Base-by-base conservation (phyloP, 108 stramenopile species). In the Cyclotella choctawhatcheeana region DNA sequence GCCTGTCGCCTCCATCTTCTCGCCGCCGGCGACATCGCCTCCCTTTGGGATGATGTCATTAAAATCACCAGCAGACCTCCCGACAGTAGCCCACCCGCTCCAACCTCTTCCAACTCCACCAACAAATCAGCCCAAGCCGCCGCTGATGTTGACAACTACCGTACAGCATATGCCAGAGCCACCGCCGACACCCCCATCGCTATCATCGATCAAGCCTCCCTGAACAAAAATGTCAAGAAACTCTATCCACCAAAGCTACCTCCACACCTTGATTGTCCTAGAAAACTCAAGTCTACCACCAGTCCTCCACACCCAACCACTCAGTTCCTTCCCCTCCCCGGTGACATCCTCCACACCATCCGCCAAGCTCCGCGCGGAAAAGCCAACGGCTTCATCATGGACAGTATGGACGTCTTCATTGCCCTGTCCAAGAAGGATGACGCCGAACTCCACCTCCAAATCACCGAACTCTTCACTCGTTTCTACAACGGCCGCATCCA, bases 61-160 rank as follows among this genome's bases (percentile, higher is more conserved):
- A 16, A 20, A 16, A n/a, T 30, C 10, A 20, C 37, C 33, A 63
- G 44, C 0, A 14, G 61, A 14, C 14, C 45, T 2, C 37, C 37
- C 6, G 37, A 12, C 12, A 34, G 45, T 5, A 27, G 37, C n/a
- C 50, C 60, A 22, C 29, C 47, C 7, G 6, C 13, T 0, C 51
- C 71, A 5, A 51, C 71, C 25, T 51, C 58, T 1, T 0, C 22
- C 0, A 1, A 17, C 0, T 5, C 22, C 5, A 7, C n/a, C 21
- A 71, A 71, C 60, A 2, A 3, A 17, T 34, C 60, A 7, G 40
- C 53, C 53, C 76, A 71, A 45, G 22, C 20, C 12, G 63, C 76
- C 2, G 70, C 76, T 29, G 70, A 77, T 31, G 24, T 12, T 40
- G 76, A 77, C 62, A 71, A 77, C 53, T 71, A 37, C 32, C 45